Percentiles rank a stretch among this genome's conserved stretches.
Conservation (phyloP, 2,329 filamentous ascomycete genomes). For the Trichoderma simmonsii region DNA sequence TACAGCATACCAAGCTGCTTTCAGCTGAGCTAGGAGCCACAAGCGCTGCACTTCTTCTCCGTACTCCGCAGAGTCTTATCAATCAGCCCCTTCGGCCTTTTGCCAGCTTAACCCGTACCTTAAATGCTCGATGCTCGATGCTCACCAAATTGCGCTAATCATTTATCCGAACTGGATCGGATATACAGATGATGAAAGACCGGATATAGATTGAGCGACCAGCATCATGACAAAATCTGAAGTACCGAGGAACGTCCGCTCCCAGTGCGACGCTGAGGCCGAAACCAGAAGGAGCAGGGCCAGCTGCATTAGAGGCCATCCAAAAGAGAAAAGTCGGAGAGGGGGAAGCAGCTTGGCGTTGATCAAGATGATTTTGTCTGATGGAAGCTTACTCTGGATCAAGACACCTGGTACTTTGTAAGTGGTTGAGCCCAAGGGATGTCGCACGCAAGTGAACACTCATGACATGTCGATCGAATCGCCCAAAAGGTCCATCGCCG, state of each 20-base stretch:
- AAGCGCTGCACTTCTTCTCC: background rate
- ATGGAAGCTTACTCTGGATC: background rate
- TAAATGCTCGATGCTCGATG: too few relatives aligned
- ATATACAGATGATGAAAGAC: background rate
- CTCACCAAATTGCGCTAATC: background rate
- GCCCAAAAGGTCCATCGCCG: background rate
- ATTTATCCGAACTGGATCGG: background rate
- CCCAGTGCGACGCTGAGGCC: background rate
- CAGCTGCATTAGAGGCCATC: background rate
- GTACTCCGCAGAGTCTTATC: background rate
- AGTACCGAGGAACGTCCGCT: background rate
- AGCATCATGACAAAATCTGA: background rate
- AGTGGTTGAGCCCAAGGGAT: background rate
- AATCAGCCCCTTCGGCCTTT: background rate
- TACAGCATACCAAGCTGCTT: background rate
- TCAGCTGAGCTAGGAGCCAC: background rate
- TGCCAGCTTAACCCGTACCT: background rate
- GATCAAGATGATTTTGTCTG: background rate
- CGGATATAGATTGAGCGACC: background rate
- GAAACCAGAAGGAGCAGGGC: background rate
- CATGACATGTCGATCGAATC: background rate
- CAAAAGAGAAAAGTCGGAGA: background rate
- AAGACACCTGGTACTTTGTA: background rate
- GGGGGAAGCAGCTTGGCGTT: background rate
- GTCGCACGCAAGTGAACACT: background rate